Evolutionary conservation across 148 eudicot species (phyloP), one percentile per base, ranked within the genome.

Genomic region (Rhododendron vialii): DNA sequence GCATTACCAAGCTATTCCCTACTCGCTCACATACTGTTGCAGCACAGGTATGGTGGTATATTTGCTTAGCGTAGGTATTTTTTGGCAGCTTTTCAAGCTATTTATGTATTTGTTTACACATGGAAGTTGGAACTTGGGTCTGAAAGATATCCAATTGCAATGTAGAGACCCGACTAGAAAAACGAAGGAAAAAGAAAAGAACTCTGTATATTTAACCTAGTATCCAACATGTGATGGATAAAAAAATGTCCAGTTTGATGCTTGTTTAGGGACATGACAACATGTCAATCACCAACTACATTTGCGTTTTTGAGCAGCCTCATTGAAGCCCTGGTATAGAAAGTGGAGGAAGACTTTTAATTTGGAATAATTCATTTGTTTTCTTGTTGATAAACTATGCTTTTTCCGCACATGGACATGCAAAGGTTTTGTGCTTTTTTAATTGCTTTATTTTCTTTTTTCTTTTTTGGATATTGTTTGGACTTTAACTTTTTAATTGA

Each of bases 21-120:
- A 97, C 98, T 81, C 96, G 98, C 47, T 97, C 99, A 6, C 99
- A 97, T 81, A 97, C 99, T 1, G 99, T 95, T 85, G 98, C 99
- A 24, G 99, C 99, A 79, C 99, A 97, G 98, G 99, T 96, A 55
- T 22, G 10, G 11, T 53, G 50, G 9, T 14, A 41, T 69, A 5
- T 35, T 18, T 59, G 17, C 10, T 36, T 28, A 30, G 45, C 47
- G 6, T 26, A 2, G 8, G 18, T 73, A 28, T 73, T n/a, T 74
- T 33, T 84, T 6, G 18, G 28, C 80, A 5, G 28, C 57, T 47
- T 47, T 78, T 81, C 8, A 7, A 28, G 18, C 41, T 81, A 22
- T 81, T 57, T 17, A 17, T 55, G 43, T 20, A 55, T 30, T 20
- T 81, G 17, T 81, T 81, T 24, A 57, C 36, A 9, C 22, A 8